A percentile compares a stretch with the other conserved stretches of the same genome.
phyloP scores from a whole-genome alignment of 2,329 filamentous ascomycete genomes.

The Verticillium tricorpus region DNA sequence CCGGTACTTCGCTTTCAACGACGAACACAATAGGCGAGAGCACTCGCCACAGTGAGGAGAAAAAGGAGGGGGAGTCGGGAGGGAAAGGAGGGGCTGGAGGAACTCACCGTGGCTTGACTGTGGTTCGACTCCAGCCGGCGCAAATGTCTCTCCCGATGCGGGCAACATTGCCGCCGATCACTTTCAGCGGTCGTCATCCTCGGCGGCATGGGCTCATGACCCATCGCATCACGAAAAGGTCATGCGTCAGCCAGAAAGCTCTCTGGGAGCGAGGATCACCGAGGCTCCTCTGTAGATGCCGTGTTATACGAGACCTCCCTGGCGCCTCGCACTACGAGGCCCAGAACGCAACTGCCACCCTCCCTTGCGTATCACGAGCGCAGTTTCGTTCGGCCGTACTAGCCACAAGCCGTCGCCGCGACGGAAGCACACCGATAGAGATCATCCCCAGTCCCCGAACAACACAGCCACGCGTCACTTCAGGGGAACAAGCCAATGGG shows the following conservation, averaged over 20 bases:
- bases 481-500: background rate
- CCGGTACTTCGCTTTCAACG: conserved; percentile 2
- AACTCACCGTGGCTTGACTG: conserved; percentile 5
- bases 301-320: background rate
- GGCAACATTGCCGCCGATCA: conserved; percentile 8
- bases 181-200: background rate
- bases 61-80: background rate
- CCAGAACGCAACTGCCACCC: conserved; percentile 6
- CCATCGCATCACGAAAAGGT: background rate
- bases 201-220: background rate
- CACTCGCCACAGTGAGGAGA: background rate
- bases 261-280: background rate
- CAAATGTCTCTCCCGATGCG: conserved; percentile 4
- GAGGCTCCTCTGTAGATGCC: background rate
- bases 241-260: background rate
- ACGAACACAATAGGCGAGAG: background rate
- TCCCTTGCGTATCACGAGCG: background rate
- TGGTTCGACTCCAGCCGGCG: background rate
- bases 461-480: conserved; percentile 1
- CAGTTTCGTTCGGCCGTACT: background rate
- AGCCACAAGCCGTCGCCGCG: background rate
- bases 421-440: background rate
- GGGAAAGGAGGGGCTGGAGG: conserved; percentile 5
- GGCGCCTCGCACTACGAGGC: conserved; percentile 7
- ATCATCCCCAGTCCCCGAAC: background rate